Evolutionary conservation across 306 rosid genomes (phyloP), one percentile per base, ranked within the genome.

Genomic region (Ammopiptanthus mongolicus): DNA sequence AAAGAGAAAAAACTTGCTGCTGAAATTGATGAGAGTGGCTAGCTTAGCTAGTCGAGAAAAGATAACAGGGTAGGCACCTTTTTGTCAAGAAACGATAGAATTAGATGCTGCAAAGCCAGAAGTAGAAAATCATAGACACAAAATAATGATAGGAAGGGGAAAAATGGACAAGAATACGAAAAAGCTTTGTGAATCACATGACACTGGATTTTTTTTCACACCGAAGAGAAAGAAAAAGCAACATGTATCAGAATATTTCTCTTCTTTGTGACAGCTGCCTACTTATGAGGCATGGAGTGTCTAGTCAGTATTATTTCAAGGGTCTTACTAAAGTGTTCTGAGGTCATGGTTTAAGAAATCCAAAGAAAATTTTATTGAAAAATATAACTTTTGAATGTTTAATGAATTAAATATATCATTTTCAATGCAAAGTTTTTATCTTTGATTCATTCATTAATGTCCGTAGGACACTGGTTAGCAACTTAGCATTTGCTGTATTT

Each of bases 131-230:
- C 41, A 77, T 69, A 3, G 73, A 63, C 60, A 57, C 53, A 69
- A 74, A 59, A 65, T 37, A 70, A 78, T 78, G 69, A 78, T 75
- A 68, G 77, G 73, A 71, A 85, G 73, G 23, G 64, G 15, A 47
- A 80, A 74, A 31, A 41, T 72, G 78, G 67, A 74, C 68, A 71
- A 79, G 53, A 72, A 72, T 64, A 65, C 25, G 18, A 44, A 56
- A 61, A 59, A 42, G 51, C 67, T 78, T 75, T 67, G 78, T 47
- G 77, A 41, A 75, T 76, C 85, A 77, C 87, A 80, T 86, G 82
- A 29, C 79, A 71, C n/a, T 51, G 50, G 68, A 71, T 66, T 67
- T 80, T 69, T 69, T 52, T 53, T n/a, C 18, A 25, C 74, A 65
- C n/a, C 67, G 37, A 56, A 34, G 46, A 51, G 21, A 81, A 78